A percentile compares a stretch with the other conserved stretches of the same genome.
phyloP scores from a whole-genome alignment of 148 eudicot species.

The Hydrangea macrophylla region DNA sequence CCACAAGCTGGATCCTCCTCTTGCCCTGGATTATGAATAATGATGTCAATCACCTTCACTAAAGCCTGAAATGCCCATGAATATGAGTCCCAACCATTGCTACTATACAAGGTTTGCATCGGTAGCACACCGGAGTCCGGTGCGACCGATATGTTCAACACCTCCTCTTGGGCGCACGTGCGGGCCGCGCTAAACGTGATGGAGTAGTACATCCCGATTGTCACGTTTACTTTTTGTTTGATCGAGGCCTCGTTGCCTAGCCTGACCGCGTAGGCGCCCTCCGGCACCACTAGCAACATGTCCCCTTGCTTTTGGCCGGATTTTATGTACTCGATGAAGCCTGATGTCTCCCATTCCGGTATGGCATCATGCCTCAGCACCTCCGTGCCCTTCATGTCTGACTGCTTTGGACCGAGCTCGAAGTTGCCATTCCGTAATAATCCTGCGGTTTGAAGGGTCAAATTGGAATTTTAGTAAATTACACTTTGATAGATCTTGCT shows the following conservation, averaged over 20 bases:
- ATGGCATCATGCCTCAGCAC: slow-evolving; percentile 44
- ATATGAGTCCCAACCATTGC: slow-evolving; percentile 91
- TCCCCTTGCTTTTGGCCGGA: slow-evolving; percentile 95
- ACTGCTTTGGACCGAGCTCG: slow-evolving; percentile 52
- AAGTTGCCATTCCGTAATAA: slow-evolving; percentile 75
- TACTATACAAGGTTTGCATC: slow-evolving; percentile 83
- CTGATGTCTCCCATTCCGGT: slow-evolving; percentile 64
- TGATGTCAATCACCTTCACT: slow-evolving; percentile 39
- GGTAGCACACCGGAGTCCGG: slow-evolving; percentile 74
- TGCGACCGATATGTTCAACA: slow-evolving; percentile 68
- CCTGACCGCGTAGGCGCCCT: slow-evolving; percentile 76
- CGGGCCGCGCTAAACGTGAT: slow-evolving; percentile 84
- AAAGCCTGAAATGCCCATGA: slow-evolving; percentile 76
- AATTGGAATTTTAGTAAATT: not conserved
- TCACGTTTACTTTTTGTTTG: slow-evolving; percentile 55
- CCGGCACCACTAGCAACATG: slow-evolving; percentile 86
- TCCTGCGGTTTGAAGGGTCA: slow-evolving; percentile 32
- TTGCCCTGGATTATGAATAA: slow-evolving; percentile 80
- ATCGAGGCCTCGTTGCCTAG: slow-evolving; percentile 91
- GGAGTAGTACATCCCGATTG: slow-evolving; percentile 74
- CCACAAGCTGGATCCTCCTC: slow-evolving; percentile 95
- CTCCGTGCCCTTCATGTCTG: slow-evolving; percentile 66
- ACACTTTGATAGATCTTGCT: not conserved
- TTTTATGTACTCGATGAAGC: slow-evolving; percentile 87
- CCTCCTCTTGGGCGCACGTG: slow-evolving; percentile 89